A percentile compares a stretch with the other conserved stretches of the same genome.
Conservation (phyloP, 2,329 filamentous ascomycete species). For the Trichoderma sp. region DNA sequence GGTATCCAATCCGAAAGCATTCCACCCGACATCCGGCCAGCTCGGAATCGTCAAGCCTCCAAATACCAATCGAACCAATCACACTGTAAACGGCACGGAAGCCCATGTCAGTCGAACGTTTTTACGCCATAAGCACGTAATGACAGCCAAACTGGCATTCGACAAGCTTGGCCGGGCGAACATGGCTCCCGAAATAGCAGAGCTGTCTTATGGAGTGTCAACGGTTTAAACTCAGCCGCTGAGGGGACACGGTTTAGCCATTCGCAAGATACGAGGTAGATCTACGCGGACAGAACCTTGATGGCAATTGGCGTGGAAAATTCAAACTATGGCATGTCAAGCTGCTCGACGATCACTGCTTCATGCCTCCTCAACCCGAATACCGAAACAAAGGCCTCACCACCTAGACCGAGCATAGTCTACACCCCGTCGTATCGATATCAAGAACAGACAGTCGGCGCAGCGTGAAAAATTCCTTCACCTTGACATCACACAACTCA, state of each 20-base stretch:
- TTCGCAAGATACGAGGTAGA: not conserved
- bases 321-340: not conserved
- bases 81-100: not conserved
- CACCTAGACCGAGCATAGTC: not conserved
- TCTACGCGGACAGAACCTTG: not conserved
- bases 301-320: not conserved
- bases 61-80: not conserved
- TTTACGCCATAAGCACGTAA: constrained; percentile 1
- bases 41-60: constrained; percentile 2
- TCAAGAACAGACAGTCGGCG: not conserved
- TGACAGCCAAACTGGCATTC: not conserved
- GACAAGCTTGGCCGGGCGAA: not conserved
- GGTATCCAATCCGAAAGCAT: not conserved
- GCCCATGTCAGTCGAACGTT: not conserved
- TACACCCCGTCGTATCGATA: not conserved
- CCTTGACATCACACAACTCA: not conserved
- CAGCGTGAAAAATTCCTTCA: not conserved
- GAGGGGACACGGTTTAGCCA: not conserved
- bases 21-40: not conserved
- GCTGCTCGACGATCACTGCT: not conserved
- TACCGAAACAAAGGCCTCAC: not conserved
- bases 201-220: not conserved
- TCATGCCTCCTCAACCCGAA: not conserved
- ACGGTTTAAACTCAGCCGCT: not conserved
- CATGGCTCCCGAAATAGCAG: not conserved